These are phyloP conservation scores for Sugiyamaella novakii DNA, from an alignment of 1,139 yeast species.

Conservation along the genomic window DNA sequence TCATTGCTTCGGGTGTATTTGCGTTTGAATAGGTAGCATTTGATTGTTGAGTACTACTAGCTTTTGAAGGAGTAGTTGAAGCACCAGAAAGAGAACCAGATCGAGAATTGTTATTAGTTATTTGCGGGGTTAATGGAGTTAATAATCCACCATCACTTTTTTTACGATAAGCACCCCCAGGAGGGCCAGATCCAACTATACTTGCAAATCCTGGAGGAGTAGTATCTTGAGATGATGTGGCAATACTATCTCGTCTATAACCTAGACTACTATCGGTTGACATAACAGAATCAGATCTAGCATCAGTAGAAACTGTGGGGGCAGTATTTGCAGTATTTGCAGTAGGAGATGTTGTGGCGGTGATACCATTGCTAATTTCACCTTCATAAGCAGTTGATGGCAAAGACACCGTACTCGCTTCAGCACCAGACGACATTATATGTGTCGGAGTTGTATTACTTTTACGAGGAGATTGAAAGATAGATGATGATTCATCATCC, in stretches of 20 bases:
- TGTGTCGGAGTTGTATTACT: constrained; percentile 7
- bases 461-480: constrained; percentile 9
- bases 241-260: constrained; percentile 9
- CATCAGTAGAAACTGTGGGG: constrained; percentile 1
- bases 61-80: not conserved
- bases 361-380: too few relatives aligned
- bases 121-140: constrained; percentile 1
- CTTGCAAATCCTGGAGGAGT: not conserved
- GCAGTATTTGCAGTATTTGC: not conserved
- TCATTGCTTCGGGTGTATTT: constrained; percentile 12
- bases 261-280: constrained; percentile 16
- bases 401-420: not conserved
- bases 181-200: constrained; percentile 1
- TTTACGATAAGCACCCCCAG: constrained; percentile 16
- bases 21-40: not conserved
- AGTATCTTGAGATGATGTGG: constrained; percentile 6
- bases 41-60: not conserved
- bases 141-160: constrained; percentile 12
- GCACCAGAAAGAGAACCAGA: constrained; percentile 9
- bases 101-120: not conserved
- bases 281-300: constrained; percentile 3
- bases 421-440: not conserved
- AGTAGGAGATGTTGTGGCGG: not conserved
- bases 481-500: constrained; percentile 1
- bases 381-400: too few relatives aligned